Base-by-base conservation (phyloP, 2,329 filamentous ascomycete genomes). In the Hirsutella rhossiliensis region DNA sequence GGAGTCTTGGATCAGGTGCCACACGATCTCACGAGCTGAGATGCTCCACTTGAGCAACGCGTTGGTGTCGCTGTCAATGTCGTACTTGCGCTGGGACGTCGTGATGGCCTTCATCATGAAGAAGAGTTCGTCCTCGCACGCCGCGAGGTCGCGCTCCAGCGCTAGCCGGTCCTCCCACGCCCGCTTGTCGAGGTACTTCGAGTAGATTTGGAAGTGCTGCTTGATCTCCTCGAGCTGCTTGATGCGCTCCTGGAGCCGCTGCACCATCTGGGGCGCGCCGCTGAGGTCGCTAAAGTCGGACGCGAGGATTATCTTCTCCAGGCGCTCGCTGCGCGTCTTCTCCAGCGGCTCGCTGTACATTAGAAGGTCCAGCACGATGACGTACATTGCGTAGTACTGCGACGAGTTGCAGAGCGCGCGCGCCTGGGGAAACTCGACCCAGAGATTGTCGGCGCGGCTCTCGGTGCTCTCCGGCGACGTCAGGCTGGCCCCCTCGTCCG, bases 61-160 rank as follows among this genome's bases (percentile, higher is more conserved):
- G 47, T 78, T 89, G 45, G 81, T 83, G 50, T 87, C 77, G 7
- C 80, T 78, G 41, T 78, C 71, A 40, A 56, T 54, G 76, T 94
- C 87, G 50, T 80, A 81, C 59, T 89, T 92, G 47, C 88, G 76
- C 63, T 98, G 92, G 5, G 90, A 94, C 3, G 88, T 94, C 2
- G 92, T 98, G 59, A 98, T 98, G 34, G 92, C 94, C 57, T 98
- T 97, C 92, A 98, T 97, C 71, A 98, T 85, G 67, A 98, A 98
- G 72, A 98, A 99, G 9, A 99, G 67, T 62, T 99, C 94, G 56
- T 98, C 92, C 61, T 97, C 92, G 56, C 87, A 96, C 18, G 80
- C 80, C 11, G 87, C 78, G 42, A 98, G 69, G 58, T 98, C 92
- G 42, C 85, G 82, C 58, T 98, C 92, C 38, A 99, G 74, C n/a